Evolutionary conservation across 2,329 filamentous ascomycete species (phyloP).

Genomic region (Claviceps digitariae): DNA sequence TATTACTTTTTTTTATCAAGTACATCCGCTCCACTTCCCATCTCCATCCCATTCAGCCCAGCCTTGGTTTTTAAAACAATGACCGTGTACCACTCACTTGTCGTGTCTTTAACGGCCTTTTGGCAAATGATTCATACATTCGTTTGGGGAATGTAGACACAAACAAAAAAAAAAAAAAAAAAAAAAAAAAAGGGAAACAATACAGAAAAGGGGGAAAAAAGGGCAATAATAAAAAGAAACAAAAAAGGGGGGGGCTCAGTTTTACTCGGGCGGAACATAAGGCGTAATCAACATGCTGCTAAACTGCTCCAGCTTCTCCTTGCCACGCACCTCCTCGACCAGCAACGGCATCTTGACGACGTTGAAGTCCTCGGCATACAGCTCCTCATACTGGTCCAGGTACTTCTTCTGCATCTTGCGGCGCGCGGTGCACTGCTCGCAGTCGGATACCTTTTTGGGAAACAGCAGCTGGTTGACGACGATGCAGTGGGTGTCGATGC

Average conservation of each 20-base stretch:
- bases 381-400: slow-evolving; percentile 92
- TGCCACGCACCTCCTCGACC: slow-evolving; percentile 89
- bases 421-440: slow-evolving; percentile 89
- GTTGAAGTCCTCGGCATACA: slow-evolving; percentile 93
- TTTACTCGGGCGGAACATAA: slow-evolving; percentile 49
- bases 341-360: slow-evolving; percentile 96
- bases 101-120: no score
- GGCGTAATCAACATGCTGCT: slow-evolving; percentile 72
- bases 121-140: no score
- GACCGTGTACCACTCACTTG: no score
- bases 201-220: not conserved
- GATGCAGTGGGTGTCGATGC: slow-evolving; percentile 93
- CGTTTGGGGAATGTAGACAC: not conserved
- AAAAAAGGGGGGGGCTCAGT: no score
- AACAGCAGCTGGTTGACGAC: slow-evolving; percentile 97
- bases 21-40: no score
- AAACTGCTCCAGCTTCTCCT: slow-evolving; percentile 85
- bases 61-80: no score
- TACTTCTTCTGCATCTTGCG: slow-evolving; percentile 99
- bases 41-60: no score
- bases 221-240: no score
- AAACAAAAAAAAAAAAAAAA: no score
- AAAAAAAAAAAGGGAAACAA: not conserved
- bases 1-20: no score
- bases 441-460: slow-evolving; percentile 69